Evolutionary conservation across 495 filamentous ascomycete genomes (phyloP).

Genomic region (Trichoderma orchidacearum): DNA sequence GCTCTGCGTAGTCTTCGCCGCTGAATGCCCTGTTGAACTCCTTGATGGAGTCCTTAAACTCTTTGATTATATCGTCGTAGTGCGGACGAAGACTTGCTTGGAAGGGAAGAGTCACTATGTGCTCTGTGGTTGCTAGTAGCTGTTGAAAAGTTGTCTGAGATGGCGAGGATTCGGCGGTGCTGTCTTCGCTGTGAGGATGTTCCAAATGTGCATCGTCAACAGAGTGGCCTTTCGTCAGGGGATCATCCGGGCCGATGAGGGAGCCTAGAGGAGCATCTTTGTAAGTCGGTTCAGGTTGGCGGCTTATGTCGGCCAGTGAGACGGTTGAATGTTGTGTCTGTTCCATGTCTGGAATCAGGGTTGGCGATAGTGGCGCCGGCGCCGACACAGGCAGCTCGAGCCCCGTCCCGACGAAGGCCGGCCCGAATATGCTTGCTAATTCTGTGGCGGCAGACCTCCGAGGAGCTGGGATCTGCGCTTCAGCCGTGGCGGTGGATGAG

Average conservation of each 20-base stretch:
- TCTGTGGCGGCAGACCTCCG: neutral
- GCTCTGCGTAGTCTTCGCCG: neutral
- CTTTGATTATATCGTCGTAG: neutral
- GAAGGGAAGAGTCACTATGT: conserved; percentile 1
- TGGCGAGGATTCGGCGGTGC: neutral
- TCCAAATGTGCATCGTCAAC: neutral
- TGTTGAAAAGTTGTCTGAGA: neutral
- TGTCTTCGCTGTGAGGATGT: neutral
- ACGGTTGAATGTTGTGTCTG: neutral
- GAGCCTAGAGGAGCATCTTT: neutral
- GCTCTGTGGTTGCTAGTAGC: neutral
- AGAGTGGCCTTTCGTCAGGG: neutral
- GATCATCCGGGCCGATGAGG: neutral
- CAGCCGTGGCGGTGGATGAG: neutral
- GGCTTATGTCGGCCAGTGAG: neutral
- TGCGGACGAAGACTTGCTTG: neutral
- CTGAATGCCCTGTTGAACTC: neutral
- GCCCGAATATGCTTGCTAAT: neutral
- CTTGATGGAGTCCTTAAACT: neutral
- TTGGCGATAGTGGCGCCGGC: too few relatives aligned
- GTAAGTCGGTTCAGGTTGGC: neutral
- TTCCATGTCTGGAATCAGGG: neutral
- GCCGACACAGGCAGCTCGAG: neutral
- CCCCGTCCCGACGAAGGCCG: neutral
- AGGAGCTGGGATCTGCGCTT: neutral